phyloP scores from a whole-genome alignment of 2,329 filamentous ascomycete genomes.

The Fusarium subglutinans region DNA sequence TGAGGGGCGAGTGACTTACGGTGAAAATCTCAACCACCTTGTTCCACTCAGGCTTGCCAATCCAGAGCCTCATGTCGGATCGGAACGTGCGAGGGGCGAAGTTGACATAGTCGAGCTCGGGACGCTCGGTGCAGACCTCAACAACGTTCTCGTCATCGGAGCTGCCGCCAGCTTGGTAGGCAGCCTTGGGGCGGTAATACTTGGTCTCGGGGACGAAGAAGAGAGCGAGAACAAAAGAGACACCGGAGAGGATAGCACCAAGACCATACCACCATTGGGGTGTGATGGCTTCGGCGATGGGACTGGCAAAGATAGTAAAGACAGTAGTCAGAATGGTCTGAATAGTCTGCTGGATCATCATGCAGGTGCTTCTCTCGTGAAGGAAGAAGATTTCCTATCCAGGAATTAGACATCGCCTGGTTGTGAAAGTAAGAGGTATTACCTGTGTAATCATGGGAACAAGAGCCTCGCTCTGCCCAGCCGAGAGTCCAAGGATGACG shows the following conservation, averaged over 20 bases:
- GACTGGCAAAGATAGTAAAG: constrained; percentile 13
- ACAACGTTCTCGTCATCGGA: constrained; percentile 5
- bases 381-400: constrained; percentile 35
- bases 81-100: constrained; percentile 31
- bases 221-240: background rate
- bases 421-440: accelerated
- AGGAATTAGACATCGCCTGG: background rate
- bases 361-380: constrained; percentile 28
- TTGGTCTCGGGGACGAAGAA: constrained; percentile 21
- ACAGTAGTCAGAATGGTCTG: constrained; percentile 29
- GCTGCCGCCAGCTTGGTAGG: background rate
- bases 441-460: constrained; percentile 24
- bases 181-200: constrained; percentile 6
- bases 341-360: constrained; percentile 37
- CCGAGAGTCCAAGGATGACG: constrained; percentile 26
- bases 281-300: constrained; percentile 7
- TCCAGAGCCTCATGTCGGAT: constrained; percentile 34
- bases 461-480: constrained; percentile 33
- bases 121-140: constrained; percentile 23
- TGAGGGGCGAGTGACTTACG: background rate
- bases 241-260: constrained; percentile 4
- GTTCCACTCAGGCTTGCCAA: constrained; percentile 29
- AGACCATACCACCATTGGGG: constrained; percentile 19
- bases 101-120: constrained; percentile 33
- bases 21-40: constrained; percentile 22